phyloP scores from a whole-genome alignment of 495 filamentous ascomycete genomes.

The Penicillium ucsense region DNA sequence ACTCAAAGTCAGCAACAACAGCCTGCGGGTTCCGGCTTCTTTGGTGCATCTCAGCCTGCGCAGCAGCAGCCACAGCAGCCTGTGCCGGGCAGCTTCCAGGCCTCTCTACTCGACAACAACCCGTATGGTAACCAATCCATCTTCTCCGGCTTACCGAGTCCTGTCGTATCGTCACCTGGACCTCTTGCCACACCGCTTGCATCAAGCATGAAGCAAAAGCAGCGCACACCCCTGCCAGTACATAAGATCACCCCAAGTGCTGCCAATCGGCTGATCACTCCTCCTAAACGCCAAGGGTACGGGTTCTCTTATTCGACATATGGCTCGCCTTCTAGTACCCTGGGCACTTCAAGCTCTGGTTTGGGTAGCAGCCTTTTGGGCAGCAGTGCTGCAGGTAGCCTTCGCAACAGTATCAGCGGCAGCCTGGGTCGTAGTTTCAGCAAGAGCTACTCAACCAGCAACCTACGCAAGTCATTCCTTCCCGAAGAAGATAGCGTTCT shows the following conservation, averaged over 20 bases:
- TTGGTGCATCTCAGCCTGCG: slow-evolving; percentile 48
- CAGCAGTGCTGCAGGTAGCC: slow-evolving; percentile 21
- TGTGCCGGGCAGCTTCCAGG: slow-evolving; percentile 54
- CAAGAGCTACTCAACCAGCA: slow-evolving; percentile 56
- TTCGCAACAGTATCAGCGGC: slow-evolving; percentile 35
- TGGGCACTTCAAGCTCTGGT: slow-evolving; percentile 54
- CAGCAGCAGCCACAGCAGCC: slow-evolving; percentile 39
- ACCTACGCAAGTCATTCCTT: slow-evolving; percentile 54
- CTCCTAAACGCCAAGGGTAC: slow-evolving; percentile 66
- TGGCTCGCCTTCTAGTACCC: slow-evolving; percentile 65
- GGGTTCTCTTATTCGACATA: slow-evolving; percentile 88
- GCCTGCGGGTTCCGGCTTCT: slow-evolving; percentile 49
- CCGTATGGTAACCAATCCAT: slow-evolving; percentile 79
- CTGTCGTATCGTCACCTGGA: slow-evolving; percentile 57
- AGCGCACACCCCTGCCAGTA: slow-evolving; percentile 68
- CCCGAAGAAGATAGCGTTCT: slow-evolving; percentile 71
- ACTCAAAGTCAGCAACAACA: slow-evolving; percentile 54
- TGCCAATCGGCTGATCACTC: slow-evolving; percentile 67
- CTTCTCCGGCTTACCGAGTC: slow-evolving; percentile 58
- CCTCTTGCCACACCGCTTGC: slow-evolving; percentile 83
- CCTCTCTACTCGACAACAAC: slow-evolving; percentile 63
- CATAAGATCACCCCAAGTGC: slow-evolving; percentile 81
- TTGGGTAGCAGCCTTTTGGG: slow-evolving; percentile 58
- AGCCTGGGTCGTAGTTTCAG: slow-evolving; percentile 53
- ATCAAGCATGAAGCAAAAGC: slow-evolving; percentile 58